phyloP scores from a whole-genome alignment of 1,139 yeast genomes.

The Magnusiomyces ingens region DNA sequence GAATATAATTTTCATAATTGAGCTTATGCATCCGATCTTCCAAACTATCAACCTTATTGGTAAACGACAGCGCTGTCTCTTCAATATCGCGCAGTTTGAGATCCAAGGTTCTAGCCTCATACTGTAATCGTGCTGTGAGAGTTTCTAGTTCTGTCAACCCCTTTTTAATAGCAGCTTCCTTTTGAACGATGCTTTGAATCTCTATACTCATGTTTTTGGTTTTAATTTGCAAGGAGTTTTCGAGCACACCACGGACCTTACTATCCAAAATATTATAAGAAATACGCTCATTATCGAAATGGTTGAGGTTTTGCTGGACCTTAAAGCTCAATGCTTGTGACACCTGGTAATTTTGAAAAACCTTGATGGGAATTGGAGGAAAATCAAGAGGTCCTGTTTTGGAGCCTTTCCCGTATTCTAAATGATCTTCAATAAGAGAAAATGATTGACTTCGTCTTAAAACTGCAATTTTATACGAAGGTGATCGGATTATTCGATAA shows the following conservation, averaged over 20 bases:
- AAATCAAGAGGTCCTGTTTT: not conserved
- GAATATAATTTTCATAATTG: too few species aligned
- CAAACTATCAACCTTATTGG: slow-evolving; percentile 37
- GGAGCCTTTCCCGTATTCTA: slow-evolving; percentile 4
- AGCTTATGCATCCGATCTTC: slow-evolving; percentile 25
- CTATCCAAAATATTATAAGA: not conserved
- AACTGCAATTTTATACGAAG: slow-evolving; percentile 8
- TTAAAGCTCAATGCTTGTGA: not conserved
- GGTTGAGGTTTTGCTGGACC: not conserved
- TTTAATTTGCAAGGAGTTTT: not conserved
- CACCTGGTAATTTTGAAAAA: not conserved
- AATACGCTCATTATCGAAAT: not conserved
- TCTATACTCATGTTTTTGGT: slow-evolving; percentile 18
- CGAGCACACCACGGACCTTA: not conserved
- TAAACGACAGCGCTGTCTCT: slow-evolving; percentile 53
- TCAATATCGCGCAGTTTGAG: slow-evolving; percentile 78
- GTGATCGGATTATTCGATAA: not conserved
- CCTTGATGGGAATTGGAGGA: not conserved
- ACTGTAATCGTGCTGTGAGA: slow-evolving; percentile 66
- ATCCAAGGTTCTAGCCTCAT: slow-evolving; percentile 67
- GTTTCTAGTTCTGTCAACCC: slow-evolving; percentile 61
- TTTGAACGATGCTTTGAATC: slow-evolving; percentile 19
- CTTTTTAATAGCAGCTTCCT: slow-evolving; percentile 33
- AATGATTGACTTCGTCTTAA: slow-evolving; percentile 14
- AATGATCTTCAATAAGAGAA: slow-evolving; percentile 10